Evolutionary conservation across 495 filamentous ascomycete species (phyloP), one percentile per base, ranked within the genome.

Genomic region (Penicillium longicatenatum): DNA sequence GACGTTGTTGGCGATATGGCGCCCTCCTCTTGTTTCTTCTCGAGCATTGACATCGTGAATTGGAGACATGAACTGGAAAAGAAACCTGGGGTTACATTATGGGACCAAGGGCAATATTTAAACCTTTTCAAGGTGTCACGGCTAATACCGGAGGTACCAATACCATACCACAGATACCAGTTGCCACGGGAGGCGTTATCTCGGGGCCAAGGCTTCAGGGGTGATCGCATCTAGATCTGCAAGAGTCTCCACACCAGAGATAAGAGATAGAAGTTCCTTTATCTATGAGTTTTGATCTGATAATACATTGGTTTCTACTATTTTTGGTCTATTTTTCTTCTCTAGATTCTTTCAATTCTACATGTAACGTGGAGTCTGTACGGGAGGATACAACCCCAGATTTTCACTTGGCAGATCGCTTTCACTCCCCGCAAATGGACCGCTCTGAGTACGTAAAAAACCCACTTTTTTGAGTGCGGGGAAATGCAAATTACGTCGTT

Each of bases 391-490:
- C 45, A 22, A 48, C 45, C 45, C 45, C 45, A 29, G 45, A 48
- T 30, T 46, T n/a, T 19, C 12, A 29, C 44, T 46, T 46, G 24
- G 45, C 22, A 48, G 45, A 48, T 48, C 45, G 14, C 24, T 48
- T 29, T 48, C 45, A 14, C 31, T 35, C 45, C 45, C 45, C 45
- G 45, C 45, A 48, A 48, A 48, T 48, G 45, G 24, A 48, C 45
- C 24, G 11, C 45, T 22, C 11, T 48, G 30, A n/a, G 12, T 48
- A 26, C 45, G 20, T 17, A 29, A 16, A 16, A 29, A 31, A n/a
- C 24, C 45, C 45, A 48, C 45, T 48, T 48, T 48, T 48, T 30
- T 30, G 16, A 30, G 45, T 48, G 45, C 45, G 45, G 45, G 24
- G 45, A 30, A 22, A 14, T 11, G 16, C 24, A 16, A 47, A 48